phyloP scores from a whole-genome alignment of 2,329 filamentous ascomycete genomes.

The Coniochaeta sp. region DNA sequence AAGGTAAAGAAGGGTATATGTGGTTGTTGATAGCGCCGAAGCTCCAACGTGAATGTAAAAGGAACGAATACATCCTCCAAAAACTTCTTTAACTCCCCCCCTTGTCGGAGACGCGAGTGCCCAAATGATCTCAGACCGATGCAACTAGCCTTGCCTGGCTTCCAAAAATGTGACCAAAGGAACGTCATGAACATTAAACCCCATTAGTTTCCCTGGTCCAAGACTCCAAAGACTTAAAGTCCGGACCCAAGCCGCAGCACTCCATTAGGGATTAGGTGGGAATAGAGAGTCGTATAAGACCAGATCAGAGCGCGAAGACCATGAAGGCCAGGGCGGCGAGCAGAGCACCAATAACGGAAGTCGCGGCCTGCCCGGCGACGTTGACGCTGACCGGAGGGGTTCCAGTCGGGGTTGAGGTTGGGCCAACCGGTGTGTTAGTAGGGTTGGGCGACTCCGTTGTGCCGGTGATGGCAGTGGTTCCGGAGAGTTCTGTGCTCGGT shows the following conservation, averaged over 20 bases:
- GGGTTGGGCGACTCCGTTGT: background rate
- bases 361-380: background rate
- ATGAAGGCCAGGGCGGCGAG: background rate
- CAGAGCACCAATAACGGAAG: background rate
- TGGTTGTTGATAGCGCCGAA: background rate
- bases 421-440: slow-evolving; percentile 1
- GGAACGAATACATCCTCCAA: background rate
- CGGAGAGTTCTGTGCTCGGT: background rate
- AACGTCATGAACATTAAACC: background rate
- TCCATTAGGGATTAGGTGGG: background rate
- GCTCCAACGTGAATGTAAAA: background rate
- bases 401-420: background rate
- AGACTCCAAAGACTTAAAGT: background rate
- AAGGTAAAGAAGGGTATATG: slow-evolving; percentile 3
- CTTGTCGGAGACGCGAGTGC: background rate
- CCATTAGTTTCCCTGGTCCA: background rate
- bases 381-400: background rate
- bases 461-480: background rate
- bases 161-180: background rate
- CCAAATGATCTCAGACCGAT: background rate
- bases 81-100: background rate
- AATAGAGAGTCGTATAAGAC: background rate
- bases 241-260: background rate
- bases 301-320: background rate
- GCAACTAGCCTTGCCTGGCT: background rate